Evolutionary conservation across 371 early-diverging fungal genomes (phyloP).

Genomic region (Syncephalis plumigaleata): DNA sequence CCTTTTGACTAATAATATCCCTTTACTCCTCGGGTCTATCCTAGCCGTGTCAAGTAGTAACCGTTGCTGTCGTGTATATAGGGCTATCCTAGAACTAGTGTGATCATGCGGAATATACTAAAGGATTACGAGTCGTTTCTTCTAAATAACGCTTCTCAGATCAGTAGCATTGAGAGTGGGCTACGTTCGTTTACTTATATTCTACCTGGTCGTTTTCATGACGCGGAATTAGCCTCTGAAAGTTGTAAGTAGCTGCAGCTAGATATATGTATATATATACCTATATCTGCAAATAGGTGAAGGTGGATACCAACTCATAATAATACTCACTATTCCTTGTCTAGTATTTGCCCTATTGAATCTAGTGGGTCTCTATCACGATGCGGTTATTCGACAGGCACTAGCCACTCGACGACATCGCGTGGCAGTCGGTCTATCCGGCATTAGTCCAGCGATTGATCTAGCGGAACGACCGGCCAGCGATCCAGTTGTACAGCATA

Average conservation of each 20-base stretch:
- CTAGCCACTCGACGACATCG: too few relatives aligned
- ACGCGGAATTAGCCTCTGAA: conserved; percentile 88
- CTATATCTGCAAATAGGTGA: neutral
- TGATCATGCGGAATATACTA: conserved; percentile 18
- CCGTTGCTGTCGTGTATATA: too few relatives aligned
- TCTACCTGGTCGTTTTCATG: conserved; percentile 85
- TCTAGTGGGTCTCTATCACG: conserved; percentile 73
- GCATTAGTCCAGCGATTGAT: conserved; percentile 24
- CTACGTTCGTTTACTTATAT: conserved; percentile 79
- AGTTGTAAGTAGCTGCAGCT: conserved; percentile 30
- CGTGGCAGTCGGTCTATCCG: conserved; percentile 33
- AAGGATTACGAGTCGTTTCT: conserved; percentile 63
- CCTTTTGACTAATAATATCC: too few relatives aligned
- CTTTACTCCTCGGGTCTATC: too few relatives aligned
- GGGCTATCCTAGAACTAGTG: neutral
- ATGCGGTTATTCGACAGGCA: conserved; percentile 27
- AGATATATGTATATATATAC: neutral
- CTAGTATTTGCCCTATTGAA: conserved; percentile 71
- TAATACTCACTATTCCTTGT: neutral
- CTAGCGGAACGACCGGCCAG: conserved; percentile 17
- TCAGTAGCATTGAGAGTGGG: conserved; percentile 73
- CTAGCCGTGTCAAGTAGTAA: too few relatives aligned
- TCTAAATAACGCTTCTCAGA: conserved; percentile 68
- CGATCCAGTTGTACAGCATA: conserved; percentile 51
- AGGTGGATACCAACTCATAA: neutral